Base-by-base conservation (phyloP, 83 land plant species). In the Picea abies region DNA sequence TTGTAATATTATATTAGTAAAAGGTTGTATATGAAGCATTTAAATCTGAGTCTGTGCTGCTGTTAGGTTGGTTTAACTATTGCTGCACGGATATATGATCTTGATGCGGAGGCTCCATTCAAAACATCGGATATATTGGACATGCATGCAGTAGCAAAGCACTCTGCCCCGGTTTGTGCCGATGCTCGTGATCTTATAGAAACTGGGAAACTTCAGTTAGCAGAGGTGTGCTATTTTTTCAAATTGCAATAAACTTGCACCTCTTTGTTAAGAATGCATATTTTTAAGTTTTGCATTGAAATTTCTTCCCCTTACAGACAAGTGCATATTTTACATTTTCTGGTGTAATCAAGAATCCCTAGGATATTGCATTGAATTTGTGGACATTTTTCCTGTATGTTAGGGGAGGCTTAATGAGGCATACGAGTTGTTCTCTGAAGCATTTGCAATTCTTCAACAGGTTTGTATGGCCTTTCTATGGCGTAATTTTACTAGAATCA, bases 321-420 rank as follows among this genome's bases (percentile, higher is more conserved):
- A 5, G 4, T 20, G 41, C 17, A n/a, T 10, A 1, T 20, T 41
- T 2, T 22, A 52, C n/a, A 14, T 16, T 76, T 76, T 76, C 1
- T 19, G 29, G 25, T 76, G 52, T 23, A 5, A 49, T 49, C 14
- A 23, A 52, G 17, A 22, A 52, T 47, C 15, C 15, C 12, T 56
- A 22, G 2, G 35, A 8, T 32, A 20, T 14, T 71, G 16, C 60
- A 83, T 72, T 15, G 29, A 52, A 60, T 20, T 5, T 39, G 25
- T 44, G 32, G 58, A 65, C 4, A 17, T 63, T 26, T 64, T 81
- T 22, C 37, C 52, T 32, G 70, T 84, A 39, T 89, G 81, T 81
- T 90, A 97, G 98, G 99, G 99, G 22, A 90, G 92, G 90, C 93
- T 97, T 23, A 90, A 88, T 88, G 99, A 97, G 65, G 99, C 99